phyloP scores from a whole-genome alignment of 495 filamentous ascomycete genomes.

The Chlorociboria aeruginascens region DNA sequence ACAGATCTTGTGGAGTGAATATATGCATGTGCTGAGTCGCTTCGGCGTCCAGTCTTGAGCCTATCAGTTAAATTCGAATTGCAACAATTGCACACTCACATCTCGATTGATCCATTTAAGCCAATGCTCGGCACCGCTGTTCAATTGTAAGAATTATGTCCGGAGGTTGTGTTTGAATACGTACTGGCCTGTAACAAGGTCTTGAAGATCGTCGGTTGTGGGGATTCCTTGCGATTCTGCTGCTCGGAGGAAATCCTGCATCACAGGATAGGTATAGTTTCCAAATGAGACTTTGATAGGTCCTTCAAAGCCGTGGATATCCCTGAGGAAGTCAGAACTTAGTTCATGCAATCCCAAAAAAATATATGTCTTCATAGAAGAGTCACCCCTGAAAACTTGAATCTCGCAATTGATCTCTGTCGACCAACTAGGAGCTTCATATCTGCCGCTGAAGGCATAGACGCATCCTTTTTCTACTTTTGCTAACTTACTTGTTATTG shows the following conservation, averaged over 20 bases:
- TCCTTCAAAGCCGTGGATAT: constrained; percentile 67
- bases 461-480: too few species aligned
- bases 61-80: constrained; percentile 3
- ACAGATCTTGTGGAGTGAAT: constrained; percentile 56
- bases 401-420: too few species aligned
- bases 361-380: too few species aligned
- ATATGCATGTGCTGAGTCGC: constrained; percentile 67
- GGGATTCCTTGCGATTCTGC: constrained; percentile 68
- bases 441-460: too few species aligned
- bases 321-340: constrained; percentile 23
- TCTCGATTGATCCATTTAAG: constrained; percentile 63
- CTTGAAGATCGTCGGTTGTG: constrained; percentile 55
- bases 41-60: constrained; percentile 47
- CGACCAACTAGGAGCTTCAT: too few species aligned
- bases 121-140: constrained; percentile 40
- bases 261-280: constrained; percentile 60
- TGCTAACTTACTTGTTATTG: constrained; percentile 41
- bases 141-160: constrained; percentile 19
- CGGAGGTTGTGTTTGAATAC: constrained; percentile 17
- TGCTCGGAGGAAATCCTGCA: constrained; percentile 72
- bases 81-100: constrained; percentile 24
- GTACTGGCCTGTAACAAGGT: constrained; percentile 48
- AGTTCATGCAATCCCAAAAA: not conserved
- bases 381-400: too few species aligned
- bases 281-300: constrained; percentile 83